Percentiles rank a stretch among this genome's conserved stretches.
Evolutionary conservation across 2,329 filamentous ascomycete species (phyloP).

Genomic region (Gnomoniopsis smithogilvyi): DNA sequence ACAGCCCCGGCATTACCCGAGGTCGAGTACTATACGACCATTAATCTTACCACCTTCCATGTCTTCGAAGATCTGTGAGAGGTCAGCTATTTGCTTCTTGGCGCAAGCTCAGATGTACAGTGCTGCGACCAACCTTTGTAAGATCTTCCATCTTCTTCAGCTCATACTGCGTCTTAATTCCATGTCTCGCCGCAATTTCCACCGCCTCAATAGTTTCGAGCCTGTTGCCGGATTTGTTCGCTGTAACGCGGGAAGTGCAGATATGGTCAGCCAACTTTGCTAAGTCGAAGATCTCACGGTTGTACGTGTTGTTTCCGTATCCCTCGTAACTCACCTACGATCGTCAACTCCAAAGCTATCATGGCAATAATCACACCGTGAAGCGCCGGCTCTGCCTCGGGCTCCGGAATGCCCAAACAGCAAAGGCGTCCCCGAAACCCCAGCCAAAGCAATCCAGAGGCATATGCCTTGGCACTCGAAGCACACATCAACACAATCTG

Average conservation of each 20-base stretch:
- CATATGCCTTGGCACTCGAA: not conserved
- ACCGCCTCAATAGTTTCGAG: slow-evolving; percentile 1
- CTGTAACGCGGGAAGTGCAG: not conserved
- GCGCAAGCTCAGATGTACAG: not conserved
- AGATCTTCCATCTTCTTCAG: not conserved
- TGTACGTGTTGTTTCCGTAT: not conserved
- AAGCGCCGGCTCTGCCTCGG: not conserved
- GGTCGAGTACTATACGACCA: not conserved
- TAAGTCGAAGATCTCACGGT: not conserved
- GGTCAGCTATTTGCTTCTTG: not conserved
- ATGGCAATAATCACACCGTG: not conserved
- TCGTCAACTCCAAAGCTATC: not conserved
- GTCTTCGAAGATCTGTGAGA: not conserved
- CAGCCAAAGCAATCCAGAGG: not conserved
- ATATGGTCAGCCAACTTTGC: not conserved
- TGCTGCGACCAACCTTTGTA: not conserved
- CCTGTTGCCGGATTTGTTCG: slow-evolving; percentile 2
- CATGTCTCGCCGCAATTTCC: not conserved
- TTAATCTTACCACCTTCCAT: not conserved
- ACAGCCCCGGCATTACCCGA: not conserved
- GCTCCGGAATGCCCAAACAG: not conserved
- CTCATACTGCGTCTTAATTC: slow-evolving; percentile 1
- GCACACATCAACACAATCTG: slow-evolving; percentile 12
- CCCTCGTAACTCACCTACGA: not conserved
- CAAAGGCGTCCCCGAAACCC: not conserved